Evolutionary conservation across 2,329 filamentous ascomycete species (phyloP).

Genomic region (Trichoderma atroviride): DNA sequence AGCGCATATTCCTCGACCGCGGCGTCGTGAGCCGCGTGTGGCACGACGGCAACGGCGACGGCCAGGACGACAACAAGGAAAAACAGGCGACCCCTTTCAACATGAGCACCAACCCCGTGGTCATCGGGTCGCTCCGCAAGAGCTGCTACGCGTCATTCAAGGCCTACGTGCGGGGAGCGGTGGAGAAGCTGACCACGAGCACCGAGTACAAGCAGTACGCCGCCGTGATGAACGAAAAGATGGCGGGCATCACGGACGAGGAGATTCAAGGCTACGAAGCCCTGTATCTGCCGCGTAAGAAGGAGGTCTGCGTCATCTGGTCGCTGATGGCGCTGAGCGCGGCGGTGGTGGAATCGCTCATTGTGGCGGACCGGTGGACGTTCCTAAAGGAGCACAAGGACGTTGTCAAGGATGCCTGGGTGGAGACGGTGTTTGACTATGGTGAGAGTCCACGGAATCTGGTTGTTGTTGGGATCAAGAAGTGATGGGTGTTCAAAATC

Average conservation of each 20-base stretch:
- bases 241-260: constrained; percentile 71
- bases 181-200: constrained; percentile 69
- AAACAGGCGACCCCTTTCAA: constrained; percentile 45
- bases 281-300: constrained; percentile 66
- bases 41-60: constrained; percentile 37
- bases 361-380: constrained; percentile 87
- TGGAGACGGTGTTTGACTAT: constrained; percentile 92
- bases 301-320: constrained; percentile 87
- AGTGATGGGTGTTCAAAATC: constrained; percentile 36
- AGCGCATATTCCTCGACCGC: constrained; percentile 87
- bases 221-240: constrained; percentile 63
- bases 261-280: constrained; percentile 73
- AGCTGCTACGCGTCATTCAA: constrained; percentile 74
- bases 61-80: constrained; percentile 35
- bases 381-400: constrained; percentile 78
- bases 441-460: constrained; percentile 82
- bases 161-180: constrained; percentile 78
- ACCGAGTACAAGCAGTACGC: constrained; percentile 61
- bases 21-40: constrained; percentile 69
- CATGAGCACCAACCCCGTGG: constrained; percentile 73
- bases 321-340: constrained; percentile 96
- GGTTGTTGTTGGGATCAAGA: constrained; percentile 90
- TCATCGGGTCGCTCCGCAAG: constrained; percentile 84
- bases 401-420: constrained; percentile 77
- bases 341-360: constrained; percentile 82